A percentile compares a stretch with the other conserved stretches of the same genome.
These are phyloP conservation scores for Coemansia sp. DNA, from an alignment of 192 early-diverging fungal species.

Conservation along the genomic window DNA sequence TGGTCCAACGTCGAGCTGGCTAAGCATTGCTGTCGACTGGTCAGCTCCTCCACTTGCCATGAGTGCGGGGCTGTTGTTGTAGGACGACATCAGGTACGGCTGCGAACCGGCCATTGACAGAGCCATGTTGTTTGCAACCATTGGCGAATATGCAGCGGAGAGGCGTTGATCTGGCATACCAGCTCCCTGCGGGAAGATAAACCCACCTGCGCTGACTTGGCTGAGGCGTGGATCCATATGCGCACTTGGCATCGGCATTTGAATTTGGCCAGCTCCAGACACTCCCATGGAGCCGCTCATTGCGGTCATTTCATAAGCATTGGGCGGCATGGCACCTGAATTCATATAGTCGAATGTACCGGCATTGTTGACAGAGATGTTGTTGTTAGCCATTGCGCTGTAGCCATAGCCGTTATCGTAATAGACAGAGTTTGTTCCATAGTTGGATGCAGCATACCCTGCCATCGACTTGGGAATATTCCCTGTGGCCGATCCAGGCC, in stretches of 20 bases:
- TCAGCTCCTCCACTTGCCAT: neutral
- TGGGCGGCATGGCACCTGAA: slow-evolving; percentile 25
- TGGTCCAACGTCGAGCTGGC: slow-evolving; percentile 8
- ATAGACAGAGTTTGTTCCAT: slow-evolving; percentile 52
- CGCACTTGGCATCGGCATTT: slow-evolving; percentile 19
- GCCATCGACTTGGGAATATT: slow-evolving; percentile 54
- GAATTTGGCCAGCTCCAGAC: slow-evolving; percentile 9
- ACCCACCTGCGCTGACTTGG: slow-evolving; percentile 19
- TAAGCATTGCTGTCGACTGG: neutral
- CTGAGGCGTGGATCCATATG: slow-evolving; percentile 42
- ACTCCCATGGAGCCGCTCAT: slow-evolving; percentile 18
- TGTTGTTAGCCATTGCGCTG: slow-evolving; percentile 42
- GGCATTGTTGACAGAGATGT: slow-evolving; percentile 20
- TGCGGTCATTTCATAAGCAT: slow-evolving; percentile 47
- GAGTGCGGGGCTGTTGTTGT: neutral
- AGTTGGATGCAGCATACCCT: slow-evolving; percentile 43
- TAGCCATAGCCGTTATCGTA: slow-evolving; percentile 54
- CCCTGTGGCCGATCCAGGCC: slow-evolving; percentile 53
- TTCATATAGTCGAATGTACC: slow-evolving; percentile 31
- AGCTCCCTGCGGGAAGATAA: slow-evolving; percentile 24
- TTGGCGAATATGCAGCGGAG: slow-evolving; percentile 4
- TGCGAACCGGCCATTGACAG: neutral
- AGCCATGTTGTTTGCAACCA: neutral
- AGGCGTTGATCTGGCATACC: slow-evolving; percentile 13
- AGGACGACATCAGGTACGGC: neutral